Conservation (phyloP, 2,329 filamentous ascomycete genomes). For the Herpomyces periplanetae region DNA sequence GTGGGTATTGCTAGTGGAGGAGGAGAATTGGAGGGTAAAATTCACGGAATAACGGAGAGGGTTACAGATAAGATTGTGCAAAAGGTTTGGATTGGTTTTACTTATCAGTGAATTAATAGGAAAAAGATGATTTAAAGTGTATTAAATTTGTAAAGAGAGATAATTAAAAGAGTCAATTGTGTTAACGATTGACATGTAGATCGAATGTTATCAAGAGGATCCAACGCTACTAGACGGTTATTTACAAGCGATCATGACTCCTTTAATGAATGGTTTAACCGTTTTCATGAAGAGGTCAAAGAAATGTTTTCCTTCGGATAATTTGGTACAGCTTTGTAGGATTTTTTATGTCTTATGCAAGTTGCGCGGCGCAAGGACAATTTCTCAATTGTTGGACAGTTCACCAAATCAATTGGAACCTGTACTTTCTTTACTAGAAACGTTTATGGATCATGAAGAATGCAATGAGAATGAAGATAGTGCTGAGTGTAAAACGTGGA, state of each 20-base stretch:
- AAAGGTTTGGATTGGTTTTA: too few relatives aligned
- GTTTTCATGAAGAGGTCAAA: slow-evolving; percentile 3
- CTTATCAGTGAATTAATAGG: too few relatives aligned
- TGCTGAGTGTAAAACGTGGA: slow-evolving; percentile 20
- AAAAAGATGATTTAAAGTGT: too few relatives aligned
- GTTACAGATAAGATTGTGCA: too few relatives aligned
- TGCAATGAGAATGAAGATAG: slow-evolving; percentile 5
- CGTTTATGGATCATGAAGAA: too few relatives aligned
- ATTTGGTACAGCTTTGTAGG: slow-evolving; percentile 15
- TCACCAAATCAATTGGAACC: slow-evolving; percentile 53
- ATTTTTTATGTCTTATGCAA: slow-evolving; percentile 76
- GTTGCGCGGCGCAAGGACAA: slow-evolving; percentile 63
- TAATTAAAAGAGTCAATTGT: too few relatives aligned
- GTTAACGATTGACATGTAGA: slow-evolving; percentile 6
- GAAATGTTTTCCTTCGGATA: slow-evolving; percentile 7
- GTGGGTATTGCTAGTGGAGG: too few relatives aligned
- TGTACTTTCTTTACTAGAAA: slow-evolving; percentile 33
- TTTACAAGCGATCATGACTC: slow-evolving; percentile 30
- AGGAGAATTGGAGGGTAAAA: too few relatives aligned
- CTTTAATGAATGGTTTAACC: slow-evolving; percentile 24
- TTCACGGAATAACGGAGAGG: too few relatives aligned
- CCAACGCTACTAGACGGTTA: slow-evolving; percentile 67
- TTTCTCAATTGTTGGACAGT: slow-evolving; percentile 60
- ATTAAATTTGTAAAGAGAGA: too few relatives aligned
- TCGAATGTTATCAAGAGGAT: slow-evolving; percentile 77